Evolutionary conservation across 495 filamentous ascomycete genomes (phyloP), one percentile per base, ranked within the genome.

Genomic region (Penicillium angulare): DNA sequence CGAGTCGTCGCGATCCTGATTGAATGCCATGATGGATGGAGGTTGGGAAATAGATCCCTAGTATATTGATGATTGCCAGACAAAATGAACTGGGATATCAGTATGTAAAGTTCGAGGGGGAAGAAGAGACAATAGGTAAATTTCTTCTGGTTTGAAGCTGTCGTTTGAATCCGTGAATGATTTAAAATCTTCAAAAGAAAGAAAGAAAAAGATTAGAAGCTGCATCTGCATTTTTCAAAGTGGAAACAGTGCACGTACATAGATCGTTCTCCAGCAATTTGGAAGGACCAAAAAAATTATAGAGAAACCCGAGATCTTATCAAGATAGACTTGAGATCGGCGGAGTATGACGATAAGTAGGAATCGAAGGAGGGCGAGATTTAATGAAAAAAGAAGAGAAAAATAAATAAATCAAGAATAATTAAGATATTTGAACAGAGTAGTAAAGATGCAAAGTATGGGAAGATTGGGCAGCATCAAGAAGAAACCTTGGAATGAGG

Each of bases 11-110:
- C n/a, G n/a, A 55, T 60, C 65, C 57, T 61, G 62, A 55, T 62
- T 66, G 61, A 61, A 57, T 49, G 70, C 56, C 73, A 75, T 76
- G 52, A 38, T 56, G 43, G 52, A 35, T 18, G 17, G 24, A 17
- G 45, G 24, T 5, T 6, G 40, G 38, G 26, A 32, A 49, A 32
- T 16, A 15, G 9, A 10, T 13, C 31, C 29, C 27, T 29, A 16
- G 6, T 46, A 16, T n/a, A 47, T 27, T 49, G 43, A 47, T 50
- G 43, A 29, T 21, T 22, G 26, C n/a, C n/a, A n/a, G n/a, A n/a
- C n/a, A 35, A 36, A 23, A 43, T 26, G 41, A 48, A 38, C 35
- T 55, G 57, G 51, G 58, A 27, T 59, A 63, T 70, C 63, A 70
- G 69, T 63, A 60, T 43, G 43, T 31, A 46, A 43, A 41, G 34